A percentile compares a stretch with the other conserved stretches of the same genome.
Evolutionary conservation across 768 basidiomycete genomes (phyloP).

Genomic region (Hygrophoropsis aurantiaca): DNA sequence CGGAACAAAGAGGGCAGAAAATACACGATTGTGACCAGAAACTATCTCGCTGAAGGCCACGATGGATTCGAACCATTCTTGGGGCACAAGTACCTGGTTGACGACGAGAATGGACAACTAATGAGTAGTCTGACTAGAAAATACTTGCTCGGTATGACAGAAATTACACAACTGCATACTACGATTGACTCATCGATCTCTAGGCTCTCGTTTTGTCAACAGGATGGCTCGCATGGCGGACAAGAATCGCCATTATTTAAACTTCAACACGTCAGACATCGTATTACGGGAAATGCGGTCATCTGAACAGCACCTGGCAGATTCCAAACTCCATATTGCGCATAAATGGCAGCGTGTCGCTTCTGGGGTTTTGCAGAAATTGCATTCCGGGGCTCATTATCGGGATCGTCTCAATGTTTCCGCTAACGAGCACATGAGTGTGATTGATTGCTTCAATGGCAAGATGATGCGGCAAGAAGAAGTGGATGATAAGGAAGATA

Average conservation of each 20-base stretch:
- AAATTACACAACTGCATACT: neutral
- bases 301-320: constrained; percentile 28
- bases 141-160: constrained; percentile 73
- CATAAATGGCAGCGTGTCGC: constrained; percentile 51
- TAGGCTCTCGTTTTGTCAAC: constrained; percentile 76
- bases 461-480: constrained; percentile 39
- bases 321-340: constrained; percentile 26
- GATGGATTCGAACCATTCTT: constrained; percentile 77
- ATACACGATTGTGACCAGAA: constrained; percentile 82
- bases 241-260: constrained; percentile 33
- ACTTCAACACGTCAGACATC: constrained; percentile 42
- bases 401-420: constrained; percentile 58
- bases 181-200: constrained; percentile 6
- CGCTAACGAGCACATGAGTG: constrained; percentile 73
- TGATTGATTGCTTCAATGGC: constrained; percentile 75
- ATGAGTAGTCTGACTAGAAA: constrained; percentile 79
- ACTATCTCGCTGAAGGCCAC: constrained; percentile 83
- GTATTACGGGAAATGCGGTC: constrained; percentile 49
- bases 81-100: constrained; percentile 66
- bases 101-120: constrained; percentile 79
- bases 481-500: constrained; percentile 11
- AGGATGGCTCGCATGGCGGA: constrained; percentile 43
- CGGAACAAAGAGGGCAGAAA: constrained; percentile 51
- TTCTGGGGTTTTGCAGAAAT: constrained; percentile 39
- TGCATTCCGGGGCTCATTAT: constrained; percentile 54